Evolutionary conservation across 2,329 filamentous ascomycete genomes (phyloP), one percentile per base, ranked within the genome.

Genomic region (Hypoxylon sp.): DNA sequence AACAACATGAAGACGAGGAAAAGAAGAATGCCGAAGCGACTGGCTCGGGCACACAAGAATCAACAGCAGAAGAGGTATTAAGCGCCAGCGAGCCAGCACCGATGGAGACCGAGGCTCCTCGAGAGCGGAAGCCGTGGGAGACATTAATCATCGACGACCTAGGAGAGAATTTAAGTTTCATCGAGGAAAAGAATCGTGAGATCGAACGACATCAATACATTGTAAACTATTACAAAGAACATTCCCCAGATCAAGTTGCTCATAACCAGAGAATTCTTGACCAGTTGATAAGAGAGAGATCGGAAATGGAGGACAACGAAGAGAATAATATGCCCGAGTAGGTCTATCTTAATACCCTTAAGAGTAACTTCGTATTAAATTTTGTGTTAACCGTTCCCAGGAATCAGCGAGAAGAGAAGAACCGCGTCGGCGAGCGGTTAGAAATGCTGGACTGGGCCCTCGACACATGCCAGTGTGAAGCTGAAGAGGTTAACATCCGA

Each of bases 401-500:
- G 57, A 36, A 69, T 46, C 16, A 67, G 53, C 53, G 67, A 32
- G 65, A 67, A 34, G 55, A 66, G 34, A 46, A 29, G 19, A 57
- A 51, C 4, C 67, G 65, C 17, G 65, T 77, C 8, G 38, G 56
- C 5, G 47, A 67, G 16, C 70, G 75, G 5, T 30, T 75, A 3
- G 48, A 67, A 1, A 12, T 63, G 9, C 60, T 78, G 13, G 50
- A 62, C 34, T 59, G 57, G 55, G 62, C 65, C 2, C 66, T 76
- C 5, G 51, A 60, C 1, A 64, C 61, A 5, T 69, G 67, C 15
- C 38, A 59, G 11, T 75, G 70, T 37, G 63, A 67, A 12, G 66
- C 68, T 2, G 74, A 78, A 58, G 63, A 51, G 7, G 56, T 64
- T 12, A 78, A 78, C 56, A 76, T 78, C 51, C 57, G 61, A 31